Evolutionary conservation across 768 basidiomycete genomes (phyloP).

Genomic region (Collybia nuda): DNA sequence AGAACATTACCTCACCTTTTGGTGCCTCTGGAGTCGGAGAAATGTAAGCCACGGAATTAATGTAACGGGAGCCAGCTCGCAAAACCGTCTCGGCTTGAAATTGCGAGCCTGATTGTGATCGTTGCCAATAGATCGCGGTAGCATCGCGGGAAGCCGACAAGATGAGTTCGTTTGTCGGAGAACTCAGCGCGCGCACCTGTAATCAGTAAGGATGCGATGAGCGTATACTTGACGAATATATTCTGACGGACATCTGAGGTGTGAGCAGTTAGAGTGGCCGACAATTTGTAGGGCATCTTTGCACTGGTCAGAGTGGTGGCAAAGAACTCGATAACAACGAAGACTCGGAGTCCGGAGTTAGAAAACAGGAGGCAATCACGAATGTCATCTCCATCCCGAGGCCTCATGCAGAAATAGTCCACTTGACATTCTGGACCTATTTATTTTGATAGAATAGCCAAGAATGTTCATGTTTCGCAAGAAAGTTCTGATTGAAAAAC

Average conservation of each 20-base stretch:
- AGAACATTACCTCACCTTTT: slow-evolving; percentile 50
- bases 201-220: slow-evolving; percentile 16
- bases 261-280: slow-evolving; percentile 69
- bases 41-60: slow-evolving; percentile 82
- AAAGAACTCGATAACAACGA: slow-evolving; percentile 4
- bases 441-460: too few relatives aligned
- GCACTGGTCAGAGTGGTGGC: not conserved
- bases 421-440: not conserved
- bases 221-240: slow-evolving; percentile 6
- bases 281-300: slow-evolving; percentile 73
- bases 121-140: slow-evolving; percentile 85
- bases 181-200: slow-evolving; percentile 81
- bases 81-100: slow-evolving; percentile 59
- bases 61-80: slow-evolving; percentile 67
- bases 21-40: slow-evolving; percentile 67
- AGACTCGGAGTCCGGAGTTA: slow-evolving; percentile 25
- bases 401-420: not conserved
- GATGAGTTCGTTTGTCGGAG: slow-evolving; percentile 74
- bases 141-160: slow-evolving; percentile 92
- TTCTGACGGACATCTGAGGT: slow-evolving; percentile 65
- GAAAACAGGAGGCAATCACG: slow-evolving; percentile 15
- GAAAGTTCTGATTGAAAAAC: not conserved
- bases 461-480: too few relatives aligned
- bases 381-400: too few relatives aligned
- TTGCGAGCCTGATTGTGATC: slow-evolving; percentile 40